These are phyloP conservation scores for Cantharellus cinnabarinus DNA, from an alignment of 768 basidiomycete genomes.

Conservation along the genomic window DNA sequence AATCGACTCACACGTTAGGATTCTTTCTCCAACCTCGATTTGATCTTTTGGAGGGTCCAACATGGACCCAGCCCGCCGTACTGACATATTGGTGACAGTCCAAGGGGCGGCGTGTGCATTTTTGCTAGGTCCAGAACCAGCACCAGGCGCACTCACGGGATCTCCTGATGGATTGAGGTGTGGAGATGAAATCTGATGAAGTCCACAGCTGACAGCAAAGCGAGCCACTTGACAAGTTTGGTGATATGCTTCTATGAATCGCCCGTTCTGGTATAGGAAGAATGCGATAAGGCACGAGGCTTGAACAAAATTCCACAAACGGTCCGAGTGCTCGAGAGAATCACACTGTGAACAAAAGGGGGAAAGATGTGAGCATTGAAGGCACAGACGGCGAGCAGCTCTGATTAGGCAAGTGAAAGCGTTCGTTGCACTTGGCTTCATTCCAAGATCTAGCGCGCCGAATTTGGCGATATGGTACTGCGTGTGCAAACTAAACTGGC, in stretches of 20 bases:
- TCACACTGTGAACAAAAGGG: background rate
- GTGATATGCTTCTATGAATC: constrained; percentile 8
- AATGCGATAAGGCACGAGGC: constrained; percentile 6
- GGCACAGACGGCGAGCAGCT: background rate
- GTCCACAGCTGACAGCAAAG: constrained; percentile 6
- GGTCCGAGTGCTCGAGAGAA: constrained; percentile 1
- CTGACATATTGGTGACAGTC: constrained; percentile 9
- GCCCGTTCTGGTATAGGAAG: constrained; percentile 5
- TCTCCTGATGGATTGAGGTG: background rate
- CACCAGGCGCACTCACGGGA: background rate
- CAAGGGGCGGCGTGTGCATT: constrained; percentile 5
- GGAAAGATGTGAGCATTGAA: background rate
- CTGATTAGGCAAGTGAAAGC: too few relatives aligned
- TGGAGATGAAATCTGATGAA: constrained; percentile 8
- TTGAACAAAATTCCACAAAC: constrained; percentile 6
- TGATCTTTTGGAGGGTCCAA: constrained; percentile 1
- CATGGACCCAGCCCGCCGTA: constrained; percentile 3
- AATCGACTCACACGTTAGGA: constrained; percentile 1
- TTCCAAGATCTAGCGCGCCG: too few relatives aligned
- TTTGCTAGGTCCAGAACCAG: background rate
- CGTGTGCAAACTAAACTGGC: too few relatives aligned
- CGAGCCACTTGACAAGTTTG: constrained; percentile 7
- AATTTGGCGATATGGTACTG: too few relatives aligned
- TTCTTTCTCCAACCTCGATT: constrained; percentile 7
- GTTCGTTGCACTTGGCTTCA: too few relatives aligned